Percentiles rank a stretch among this genome's conserved stretches.
phyloP scores from a whole-genome alignment of 2,329 filamentous ascomycete genomes.

The Trichoderma lentiforme region DNA sequence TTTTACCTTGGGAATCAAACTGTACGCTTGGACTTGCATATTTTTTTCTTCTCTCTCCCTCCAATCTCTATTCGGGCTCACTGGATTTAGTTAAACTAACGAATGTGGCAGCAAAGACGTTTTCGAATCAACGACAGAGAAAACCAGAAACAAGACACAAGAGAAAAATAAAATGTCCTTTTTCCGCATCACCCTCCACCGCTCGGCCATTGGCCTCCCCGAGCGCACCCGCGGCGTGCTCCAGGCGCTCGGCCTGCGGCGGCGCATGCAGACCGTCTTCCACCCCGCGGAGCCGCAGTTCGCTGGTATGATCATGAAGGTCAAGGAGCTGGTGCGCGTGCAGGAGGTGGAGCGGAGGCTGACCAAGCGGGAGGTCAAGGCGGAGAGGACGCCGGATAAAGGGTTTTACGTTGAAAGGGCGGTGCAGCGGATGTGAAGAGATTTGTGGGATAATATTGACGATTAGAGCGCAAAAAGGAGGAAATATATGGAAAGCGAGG shows the following conservation, averaged over 20 bases:
- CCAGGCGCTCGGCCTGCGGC: constrained; percentile 77
- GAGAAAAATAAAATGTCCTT: constrained; percentile 56
- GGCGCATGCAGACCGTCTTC: constrained; percentile 83
- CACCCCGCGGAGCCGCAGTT: constrained; percentile 77
- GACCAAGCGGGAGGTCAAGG: constrained; percentile 66
- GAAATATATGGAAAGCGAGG: background rate
- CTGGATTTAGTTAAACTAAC: background rate
- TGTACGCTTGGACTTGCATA: background rate
- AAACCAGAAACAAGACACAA: background rate
- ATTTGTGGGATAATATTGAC: background rate
- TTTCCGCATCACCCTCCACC: constrained; percentile 89
- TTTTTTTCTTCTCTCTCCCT: background rate
- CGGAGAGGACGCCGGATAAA: constrained; percentile 67
- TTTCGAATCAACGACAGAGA: background rate
- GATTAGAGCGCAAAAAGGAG: background rate
- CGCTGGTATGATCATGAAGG: constrained; percentile 87
- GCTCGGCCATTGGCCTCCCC: constrained; percentile 85
- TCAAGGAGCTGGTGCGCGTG: constrained; percentile 87
- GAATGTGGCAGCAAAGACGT: background rate
- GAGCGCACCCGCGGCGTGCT: constrained; percentile 76
- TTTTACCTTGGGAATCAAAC: background rate
- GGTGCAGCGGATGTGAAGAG: constrained; percentile 27
- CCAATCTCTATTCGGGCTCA: background rate
- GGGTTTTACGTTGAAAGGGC: constrained; percentile 77
- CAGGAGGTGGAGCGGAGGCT: constrained; percentile 67